Conservation (phyloP, 495 filamentous ascomycete genomes). For the Acidiella bohemica region DNA sequence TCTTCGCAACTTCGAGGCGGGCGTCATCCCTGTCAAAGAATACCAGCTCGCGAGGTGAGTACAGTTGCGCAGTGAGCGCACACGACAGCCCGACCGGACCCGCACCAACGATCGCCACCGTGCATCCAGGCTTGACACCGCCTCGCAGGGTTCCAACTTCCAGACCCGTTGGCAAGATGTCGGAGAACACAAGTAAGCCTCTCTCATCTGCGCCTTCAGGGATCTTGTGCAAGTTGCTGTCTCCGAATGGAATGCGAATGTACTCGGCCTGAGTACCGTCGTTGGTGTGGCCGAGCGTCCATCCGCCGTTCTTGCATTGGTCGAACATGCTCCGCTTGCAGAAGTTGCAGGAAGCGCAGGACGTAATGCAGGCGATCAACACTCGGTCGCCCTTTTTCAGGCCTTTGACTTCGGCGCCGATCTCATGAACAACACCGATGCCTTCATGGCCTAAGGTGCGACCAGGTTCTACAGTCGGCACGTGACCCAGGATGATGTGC, state of each 20-base stretch:
- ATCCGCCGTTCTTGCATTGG: slow-evolving; percentile 34
- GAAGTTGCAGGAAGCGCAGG: slow-evolving; percentile 31
- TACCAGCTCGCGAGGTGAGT: slow-evolving; percentile 32
- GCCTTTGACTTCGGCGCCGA: slow-evolving; percentile 18
- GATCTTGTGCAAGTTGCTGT: slow-evolving; percentile 30
- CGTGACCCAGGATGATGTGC: slow-evolving; percentile 30
- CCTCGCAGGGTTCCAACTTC: slow-evolving; percentile 38
- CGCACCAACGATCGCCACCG: slow-evolving; percentile 38
- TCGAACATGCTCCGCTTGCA: slow-evolving; percentile 28
- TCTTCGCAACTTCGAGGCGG: slow-evolving; percentile 32
- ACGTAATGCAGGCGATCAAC: slow-evolving; percentile 32
- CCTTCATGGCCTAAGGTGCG: slow-evolving; percentile 24
- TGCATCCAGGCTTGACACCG: slow-evolving; percentile 31
- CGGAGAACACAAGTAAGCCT: slow-evolving; percentile 32
- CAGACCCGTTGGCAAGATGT: slow-evolving; percentile 38
- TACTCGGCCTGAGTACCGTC: slow-evolving; percentile 42
- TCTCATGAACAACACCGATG: slow-evolving; percentile 17
- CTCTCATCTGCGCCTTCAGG: slow-evolving; percentile 29
- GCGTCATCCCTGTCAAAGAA: slow-evolving; percentile 34
- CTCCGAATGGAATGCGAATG: slow-evolving; percentile 35
- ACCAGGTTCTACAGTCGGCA: slow-evolving; percentile 18
- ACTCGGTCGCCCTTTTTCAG: slow-evolving; percentile 30
- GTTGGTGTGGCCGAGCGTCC: slow-evolving; percentile 32
- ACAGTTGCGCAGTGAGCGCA: slow-evolving; percentile 35
- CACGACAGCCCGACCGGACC: slow-evolving; percentile 40